Evolutionary conservation across 2,329 filamentous ascomycete genomes (phyloP), one percentile per base, ranked within the genome.

Genomic region (Didymella pinodella): DNA sequence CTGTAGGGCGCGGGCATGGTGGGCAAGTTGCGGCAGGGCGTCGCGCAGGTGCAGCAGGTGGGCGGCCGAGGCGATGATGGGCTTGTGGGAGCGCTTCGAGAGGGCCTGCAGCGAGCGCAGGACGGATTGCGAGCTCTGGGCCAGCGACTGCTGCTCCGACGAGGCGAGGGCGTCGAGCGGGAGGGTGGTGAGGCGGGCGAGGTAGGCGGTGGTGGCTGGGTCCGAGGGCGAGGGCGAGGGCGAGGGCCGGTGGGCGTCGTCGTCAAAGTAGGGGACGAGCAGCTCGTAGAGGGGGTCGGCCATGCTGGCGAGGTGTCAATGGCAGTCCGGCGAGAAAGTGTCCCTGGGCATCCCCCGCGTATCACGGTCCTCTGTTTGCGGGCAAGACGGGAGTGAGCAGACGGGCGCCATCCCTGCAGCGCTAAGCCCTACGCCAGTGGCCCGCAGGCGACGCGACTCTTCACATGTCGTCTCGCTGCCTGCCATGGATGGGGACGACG

Each of bases 1-100:
- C 63, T 87, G 87, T 31, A 99, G 81, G 43, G 89, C 85, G 38
- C 83, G 81, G 4, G 90, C 86, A 70, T 90, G 85, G 48, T 84
- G 82, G 36, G 86, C 86, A 44, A 98, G 81, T 14, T 81, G 77
- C 0, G 92, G 91, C n/a, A 99, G 82, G 0, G 88, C 86, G n/a
- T 84, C 82, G 48, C 83, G 83, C 7, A 98, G 84, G 10, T 87
- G 88, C n/a, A 86, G 85, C 69, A 98, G 88, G 68, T 91, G 89
- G 66, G 88, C 85, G 22, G 91, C 88, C 4, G 94, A 95, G 52
- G 88, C 84, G 67, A 97, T 93, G 64, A 98, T 88, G 18, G 89
- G 84, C 73, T 90, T 91, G 77, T 97, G 90, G 0, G 93, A 97
- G 66, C 91, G 90, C 69, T 96, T 96, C 7, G 93, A 94, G 48